These are phyloP conservation scores for Fusarium domesticum DNA, from an alignment of 2,329 filamentous ascomycete genomes.

Conservation along the genomic window DNA sequence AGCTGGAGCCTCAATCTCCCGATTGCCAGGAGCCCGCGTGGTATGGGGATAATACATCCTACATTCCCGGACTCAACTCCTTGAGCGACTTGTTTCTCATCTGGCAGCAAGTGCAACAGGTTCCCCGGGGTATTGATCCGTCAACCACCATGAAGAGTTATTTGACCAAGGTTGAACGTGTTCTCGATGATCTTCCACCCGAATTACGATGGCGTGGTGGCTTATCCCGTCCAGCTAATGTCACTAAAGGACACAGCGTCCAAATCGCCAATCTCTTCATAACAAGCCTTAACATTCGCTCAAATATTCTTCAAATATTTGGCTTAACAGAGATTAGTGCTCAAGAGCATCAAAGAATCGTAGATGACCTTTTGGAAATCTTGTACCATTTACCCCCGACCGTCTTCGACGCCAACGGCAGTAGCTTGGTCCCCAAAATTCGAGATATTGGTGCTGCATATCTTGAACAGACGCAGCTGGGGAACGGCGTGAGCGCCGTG, in stretches of 20 bases:
- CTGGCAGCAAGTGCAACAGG: slow-evolving; percentile 32
- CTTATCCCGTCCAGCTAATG: slow-evolving; percentile 28
- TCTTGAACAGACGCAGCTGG: slow-evolving; percentile 29
- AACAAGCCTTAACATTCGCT: slow-evolving; percentile 37
- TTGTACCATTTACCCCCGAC: slow-evolving; percentile 34
- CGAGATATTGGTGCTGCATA: slow-evolving; percentile 37
- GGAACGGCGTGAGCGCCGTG: slow-evolving; percentile 2
- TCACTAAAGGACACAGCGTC: slow-evolving; percentile 36
- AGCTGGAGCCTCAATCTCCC: slow-evolving; percentile 26
- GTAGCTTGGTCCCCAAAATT: slow-evolving; percentile 36
- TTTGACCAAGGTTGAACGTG: slow-evolving; percentile 26
- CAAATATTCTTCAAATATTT: slow-evolving; percentile 36
- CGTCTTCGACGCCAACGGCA: slow-evolving; percentile 35
- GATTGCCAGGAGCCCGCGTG: slow-evolving; percentile 19
- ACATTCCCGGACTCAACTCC: slow-evolving; percentile 35
- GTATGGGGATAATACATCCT: slow-evolving; percentile 34
- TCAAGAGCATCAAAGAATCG: slow-evolving; percentile 31
- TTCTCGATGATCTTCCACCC: slow-evolving; percentile 33
- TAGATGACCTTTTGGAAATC: slow-evolving; percentile 37
- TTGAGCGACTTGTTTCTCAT: slow-evolving; percentile 34
- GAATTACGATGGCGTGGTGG: slow-evolving; percentile 38
- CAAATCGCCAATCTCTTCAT: slow-evolving; percentile 38
- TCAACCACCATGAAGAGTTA: slow-evolving; percentile 6
- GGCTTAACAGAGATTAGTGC: slow-evolving; percentile 12
- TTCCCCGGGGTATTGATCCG: slow-evolving; percentile 6